A percentile compares a stretch with the other conserved stretches of the same genome.
phyloP scores from a whole-genome alignment of 441 rosid species.

The Jatropha podagrica region DNA sequence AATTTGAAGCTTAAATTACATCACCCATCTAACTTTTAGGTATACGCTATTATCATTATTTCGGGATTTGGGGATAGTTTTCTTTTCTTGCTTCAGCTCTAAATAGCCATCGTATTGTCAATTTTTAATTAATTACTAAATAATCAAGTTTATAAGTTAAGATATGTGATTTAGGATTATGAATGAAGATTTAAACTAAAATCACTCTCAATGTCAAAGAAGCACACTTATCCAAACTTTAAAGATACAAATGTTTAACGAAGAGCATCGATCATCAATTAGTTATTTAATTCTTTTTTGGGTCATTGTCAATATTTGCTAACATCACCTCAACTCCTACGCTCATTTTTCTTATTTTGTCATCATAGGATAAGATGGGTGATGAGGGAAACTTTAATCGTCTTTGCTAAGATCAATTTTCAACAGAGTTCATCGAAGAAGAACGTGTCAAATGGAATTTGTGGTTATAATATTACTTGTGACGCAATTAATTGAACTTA shows the following conservation, averaged over 20 bases:
- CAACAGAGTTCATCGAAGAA: neutral
- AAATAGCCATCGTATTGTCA: too few relatives aligned
- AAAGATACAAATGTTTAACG: too few relatives aligned
- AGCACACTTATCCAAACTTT: too few relatives aligned
- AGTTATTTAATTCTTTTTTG: neutral
- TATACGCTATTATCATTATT: too few relatives aligned
- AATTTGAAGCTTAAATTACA: neutral
- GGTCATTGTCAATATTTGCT: conserved; percentile 6
- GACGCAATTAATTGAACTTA: neutral
- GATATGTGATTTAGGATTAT: too few relatives aligned
- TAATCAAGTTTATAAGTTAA: too few relatives aligned
- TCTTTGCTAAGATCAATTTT: neutral
- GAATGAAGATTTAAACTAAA: too few relatives aligned
- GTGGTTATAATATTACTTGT: neutral
- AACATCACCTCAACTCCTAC: neutral
- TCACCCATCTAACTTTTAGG: neutral
- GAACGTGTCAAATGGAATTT: neutral
- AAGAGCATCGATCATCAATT: too few relatives aligned
- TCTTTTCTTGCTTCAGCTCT: too few relatives aligned
- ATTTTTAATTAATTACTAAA: too few relatives aligned
- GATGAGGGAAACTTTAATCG: neutral
- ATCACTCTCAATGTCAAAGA: too few relatives aligned
- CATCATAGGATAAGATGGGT: conserved; percentile 5
- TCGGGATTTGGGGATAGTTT: too few relatives aligned
- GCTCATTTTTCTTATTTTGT: neutral